Percentiles rank a stretch among this genome's conserved stretches.
Evolutionary conservation across 106 monocot species (phyloP).

Genomic region (Dendrobium chrysotoxum): DNA sequence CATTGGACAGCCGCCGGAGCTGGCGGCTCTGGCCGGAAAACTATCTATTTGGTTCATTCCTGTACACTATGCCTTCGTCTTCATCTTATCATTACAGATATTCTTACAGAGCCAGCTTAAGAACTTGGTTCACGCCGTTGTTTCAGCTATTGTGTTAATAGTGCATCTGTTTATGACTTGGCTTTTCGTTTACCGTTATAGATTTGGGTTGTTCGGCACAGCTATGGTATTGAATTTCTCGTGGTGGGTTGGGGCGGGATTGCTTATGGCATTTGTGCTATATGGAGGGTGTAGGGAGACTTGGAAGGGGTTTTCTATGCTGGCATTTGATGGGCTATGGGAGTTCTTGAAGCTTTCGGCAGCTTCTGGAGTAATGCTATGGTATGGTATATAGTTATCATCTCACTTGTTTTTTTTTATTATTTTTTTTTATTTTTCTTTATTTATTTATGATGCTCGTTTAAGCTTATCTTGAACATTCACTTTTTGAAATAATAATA

Average conservation of each 20-base stretch:
- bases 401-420: too few relatives aligned
- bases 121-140: slow-evolving; percentile 32
- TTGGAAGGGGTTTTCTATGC: slow-evolving; percentile 51
- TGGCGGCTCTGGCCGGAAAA: slow-evolving; percentile 28
- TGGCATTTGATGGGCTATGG: slow-evolving; percentile 49
- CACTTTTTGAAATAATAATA: too few relatives aligned
- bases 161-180: slow-evolving; percentile 41
- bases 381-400: slow-evolving; percentile 12
- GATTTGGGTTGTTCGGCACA: slow-evolving; percentile 35
- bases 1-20: slow-evolving; percentile 32
- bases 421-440: too few relatives aligned
- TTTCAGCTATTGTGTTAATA: slow-evolving; percentile 20
- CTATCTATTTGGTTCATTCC: slow-evolving; percentile 53
- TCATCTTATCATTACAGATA: slow-evolving; percentile 46
- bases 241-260: slow-evolving; percentile 32
- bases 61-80: slow-evolving; percentile 49
- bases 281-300: slow-evolving; percentile 38
- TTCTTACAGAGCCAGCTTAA: slow-evolving; percentile 57
- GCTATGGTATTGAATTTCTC: slow-evolving; percentile 40
- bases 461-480: too few relatives aligned
- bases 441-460: too few relatives aligned
- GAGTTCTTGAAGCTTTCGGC: slow-evolving; percentile 47
- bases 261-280: slow-evolving; percentile 21
- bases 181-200: slow-evolving; percentile 29
- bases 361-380: slow-evolving; percentile 56